A percentile compares a stretch with the other conserved stretches of the same genome.
These are phyloP conservation scores for Spiraea crenata DNA, from an alignment of 331 rosid species.

Conservation along the genomic window DNA sequence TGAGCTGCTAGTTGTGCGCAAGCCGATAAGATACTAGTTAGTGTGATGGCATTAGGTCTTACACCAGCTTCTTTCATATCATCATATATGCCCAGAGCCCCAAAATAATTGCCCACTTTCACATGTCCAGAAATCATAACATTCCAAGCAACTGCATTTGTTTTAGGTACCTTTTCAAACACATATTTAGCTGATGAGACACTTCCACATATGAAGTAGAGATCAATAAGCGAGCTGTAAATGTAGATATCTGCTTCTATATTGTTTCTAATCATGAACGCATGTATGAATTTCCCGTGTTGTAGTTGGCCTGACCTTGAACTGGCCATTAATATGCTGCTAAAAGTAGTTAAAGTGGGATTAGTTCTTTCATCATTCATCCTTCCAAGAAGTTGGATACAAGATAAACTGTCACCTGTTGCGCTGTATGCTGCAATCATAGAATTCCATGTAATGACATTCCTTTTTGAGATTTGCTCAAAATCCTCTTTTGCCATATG, in stretches of 20 bases:
- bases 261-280: slow-evolving; percentile 52
- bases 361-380: slow-evolving; percentile 52
- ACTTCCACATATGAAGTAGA: slow-evolving; percentile 72
- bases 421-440: slow-evolving; percentile 59
- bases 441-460: slow-evolving; percentile 75
- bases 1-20: slow-evolving; percentile 72
- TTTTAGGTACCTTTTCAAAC: slow-evolving; percentile 46
- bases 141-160: slow-evolving; percentile 57
- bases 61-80: slow-evolving; percentile 45
- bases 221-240: slow-evolving; percentile 54
- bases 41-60: slow-evolving; percentile 65
- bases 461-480: slow-evolving; percentile 60
- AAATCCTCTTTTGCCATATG: slow-evolving; percentile 64
- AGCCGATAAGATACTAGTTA: slow-evolving; percentile 64
- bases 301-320: slow-evolving; percentile 51
- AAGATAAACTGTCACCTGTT: slow-evolving; percentile 63
- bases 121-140: slow-evolving; percentile 77
- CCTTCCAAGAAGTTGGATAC: slow-evolving; percentile 58
- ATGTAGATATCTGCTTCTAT: slow-evolving; percentile 52
- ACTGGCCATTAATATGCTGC: slow-evolving; percentile 59
- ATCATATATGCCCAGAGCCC: slow-evolving; percentile 54
- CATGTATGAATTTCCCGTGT: slow-evolving; percentile 68
- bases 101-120: slow-evolving; percentile 49
- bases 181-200: slow-evolving; percentile 53
- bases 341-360: slow-evolving; percentile 65